Conservation (phyloP, 805 yeast genomes). For the Yamadazyma tumulicola region DNA sequence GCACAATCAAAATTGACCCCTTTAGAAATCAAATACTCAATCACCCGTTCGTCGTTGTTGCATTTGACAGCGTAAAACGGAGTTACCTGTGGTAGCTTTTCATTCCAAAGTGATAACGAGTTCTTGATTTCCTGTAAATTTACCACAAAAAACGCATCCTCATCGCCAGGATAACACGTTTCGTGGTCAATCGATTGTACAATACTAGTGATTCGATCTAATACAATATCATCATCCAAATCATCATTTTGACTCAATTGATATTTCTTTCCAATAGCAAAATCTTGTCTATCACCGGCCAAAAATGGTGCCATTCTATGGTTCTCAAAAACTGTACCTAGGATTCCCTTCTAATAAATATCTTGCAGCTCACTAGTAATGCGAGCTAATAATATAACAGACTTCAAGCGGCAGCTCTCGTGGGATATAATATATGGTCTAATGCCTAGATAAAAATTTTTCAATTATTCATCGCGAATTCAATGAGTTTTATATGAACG, state of each 20-base stretch:
- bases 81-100: constrained; percentile 63
- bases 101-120: constrained; percentile 61
- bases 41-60: constrained; percentile 66
- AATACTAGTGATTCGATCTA: not conserved
- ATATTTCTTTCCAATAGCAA: not conserved
- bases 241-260: too few relatives aligned
- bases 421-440: constrained; percentile 10
- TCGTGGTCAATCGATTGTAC: constrained; percentile 1
- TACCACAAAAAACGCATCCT: constrained; percentile 84
- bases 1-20: constrained; percentile 93
- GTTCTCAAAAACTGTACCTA: not conserved
- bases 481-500: too few relatives aligned
- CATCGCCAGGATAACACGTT: constrained; percentile 63
- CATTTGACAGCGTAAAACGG: constrained; percentile 97
- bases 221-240: too few relatives aligned
- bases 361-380: constrained; percentile 27
- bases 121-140: constrained; percentile 72
- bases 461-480: too few relatives aligned
- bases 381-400: constrained; percentile 27
- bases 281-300: not conserved
- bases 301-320: not conserved
- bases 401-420: constrained; percentile 49
- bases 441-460: too few relatives aligned
- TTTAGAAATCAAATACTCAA: constrained; percentile 51
- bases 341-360: too few relatives aligned